A percentile compares a stretch with the other conserved stretches of the same genome.
phyloP scores from a whole-genome alignment of 768 basidiomycete species.

The Kwoniella dendrophila region DNA sequence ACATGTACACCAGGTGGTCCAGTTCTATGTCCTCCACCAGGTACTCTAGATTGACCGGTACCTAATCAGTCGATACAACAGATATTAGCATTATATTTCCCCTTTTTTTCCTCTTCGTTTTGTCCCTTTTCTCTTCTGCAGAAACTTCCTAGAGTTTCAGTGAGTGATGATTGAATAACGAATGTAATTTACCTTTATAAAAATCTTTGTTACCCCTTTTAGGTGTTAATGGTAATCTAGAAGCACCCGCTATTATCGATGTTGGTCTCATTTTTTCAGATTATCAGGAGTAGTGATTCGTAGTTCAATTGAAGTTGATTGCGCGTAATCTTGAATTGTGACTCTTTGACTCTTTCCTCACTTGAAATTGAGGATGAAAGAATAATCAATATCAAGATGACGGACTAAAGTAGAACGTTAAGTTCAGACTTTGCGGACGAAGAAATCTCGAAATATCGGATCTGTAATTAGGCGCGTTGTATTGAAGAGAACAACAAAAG shows the following conservation, averaged over 20 bases:
- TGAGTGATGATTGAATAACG: not conserved
- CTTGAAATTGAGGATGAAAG: too few relatives aligned
- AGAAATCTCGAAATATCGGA: conserved; percentile 5
- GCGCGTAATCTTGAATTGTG: too few relatives aligned
- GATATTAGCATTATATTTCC: not conserved
- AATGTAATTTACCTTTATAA: conserved; percentile 75
- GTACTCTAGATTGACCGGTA: conserved; percentile 77
- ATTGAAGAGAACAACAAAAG: too few relatives aligned
- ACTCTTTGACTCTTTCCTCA: too few relatives aligned
- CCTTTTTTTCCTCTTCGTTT: not conserved
- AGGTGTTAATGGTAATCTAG: conserved; percentile 74
- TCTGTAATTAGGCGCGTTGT: not conserved
- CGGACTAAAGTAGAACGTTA: not conserved
- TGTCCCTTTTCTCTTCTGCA: not conserved
- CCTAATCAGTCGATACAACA: conserved; percentile 60
- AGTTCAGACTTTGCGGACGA: not conserved
- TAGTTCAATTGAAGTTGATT: not conserved
- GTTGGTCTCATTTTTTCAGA: conserved; percentile 42
- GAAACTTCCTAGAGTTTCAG: not conserved
- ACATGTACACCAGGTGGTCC: conserved; percentile 87
- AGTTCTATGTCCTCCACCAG: conserved; percentile 75
- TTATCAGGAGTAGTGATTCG: not conserved
- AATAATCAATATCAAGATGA: not conserved
- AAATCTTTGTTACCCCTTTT: conserved; percentile 94
- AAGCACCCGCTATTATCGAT: conserved; percentile 60